Percentiles rank a stretch among this genome's conserved stretches.
Conservation (phyloP, 2,329 filamentous ascomycete genomes). For the Fusarium cyanostomum region DNA sequence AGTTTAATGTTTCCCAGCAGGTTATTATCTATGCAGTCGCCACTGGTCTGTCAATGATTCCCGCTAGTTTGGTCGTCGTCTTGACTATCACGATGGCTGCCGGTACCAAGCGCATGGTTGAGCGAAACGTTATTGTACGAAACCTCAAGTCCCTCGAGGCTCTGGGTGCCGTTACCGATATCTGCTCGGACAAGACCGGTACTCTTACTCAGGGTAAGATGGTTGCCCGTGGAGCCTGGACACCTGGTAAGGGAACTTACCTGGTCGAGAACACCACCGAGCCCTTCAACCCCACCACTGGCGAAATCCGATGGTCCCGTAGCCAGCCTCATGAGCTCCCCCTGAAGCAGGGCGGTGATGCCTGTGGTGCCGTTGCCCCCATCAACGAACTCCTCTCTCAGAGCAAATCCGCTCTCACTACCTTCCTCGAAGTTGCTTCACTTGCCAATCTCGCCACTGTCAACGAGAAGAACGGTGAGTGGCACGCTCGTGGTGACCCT, state of each 20-base stretch:
- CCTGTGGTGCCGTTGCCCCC: conserved; percentile 37
- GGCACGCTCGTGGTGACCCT: conserved; percentile 70
- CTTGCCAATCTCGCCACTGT: conserved; percentile 65
- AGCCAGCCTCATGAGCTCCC: conserved; percentile 53
- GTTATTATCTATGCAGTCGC: conserved; percentile 67
- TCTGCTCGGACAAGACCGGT: conserved; percentile 66
- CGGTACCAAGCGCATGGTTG: conserved; percentile 62
- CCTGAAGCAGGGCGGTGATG: conserved; percentile 45
- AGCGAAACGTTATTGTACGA: conserved; percentile 62
- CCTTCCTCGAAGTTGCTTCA: conserved; percentile 68
- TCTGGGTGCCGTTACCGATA: conserved; percentile 68
- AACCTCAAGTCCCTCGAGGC: conserved; percentile 65
- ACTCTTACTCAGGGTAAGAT: conserved; percentile 72
- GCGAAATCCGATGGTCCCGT: conserved; percentile 55
- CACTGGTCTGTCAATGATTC: conserved; percentile 61
- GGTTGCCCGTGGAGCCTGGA: conserved; percentile 68
- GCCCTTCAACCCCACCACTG: conserved; percentile 66
- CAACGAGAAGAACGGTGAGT: conserved; percentile 55
- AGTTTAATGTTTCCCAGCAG: conserved; percentile 62
- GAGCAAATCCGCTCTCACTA: conserved; percentile 54
- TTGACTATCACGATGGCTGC: conserved; percentile 69
- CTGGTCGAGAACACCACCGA: conserved; percentile 64
- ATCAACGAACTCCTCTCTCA: conserved; percentile 52
- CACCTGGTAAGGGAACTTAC: conserved; percentile 66
- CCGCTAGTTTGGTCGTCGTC: conserved; percentile 59